Evolutionary conservation across 2,329 filamentous ascomycete genomes (phyloP), one percentile per base, ranked within the genome.

Genomic region (Stemphylium lycopersici): DNA sequence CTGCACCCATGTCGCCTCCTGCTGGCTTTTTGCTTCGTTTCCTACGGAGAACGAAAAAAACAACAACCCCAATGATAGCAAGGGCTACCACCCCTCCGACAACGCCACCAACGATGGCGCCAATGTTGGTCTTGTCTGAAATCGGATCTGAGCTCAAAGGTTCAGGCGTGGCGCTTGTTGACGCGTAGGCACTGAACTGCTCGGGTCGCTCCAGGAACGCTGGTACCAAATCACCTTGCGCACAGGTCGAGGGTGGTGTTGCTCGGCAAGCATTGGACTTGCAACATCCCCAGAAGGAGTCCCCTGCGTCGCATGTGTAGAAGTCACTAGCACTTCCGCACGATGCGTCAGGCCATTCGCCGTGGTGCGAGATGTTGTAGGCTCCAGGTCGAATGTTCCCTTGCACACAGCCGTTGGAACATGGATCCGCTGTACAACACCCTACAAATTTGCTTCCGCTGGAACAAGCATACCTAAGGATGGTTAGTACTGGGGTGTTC

Each of bases 381-480:
- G 56, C 71, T 11, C 65, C 71, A 7, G 68, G 26, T 12, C 63
- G 63, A 18, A 79, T 52, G 51, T 71, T 66, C 10, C 66, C 71
- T 52, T 65, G 59, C 2, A 70, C 60, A 46, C 77, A 78, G 16
- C 73, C 73, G n/a, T 65, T 70, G 3, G 63, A 10, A 56, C 77
- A 79, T 5, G 76, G 73, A 33, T 78, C 67, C 4, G 55, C 49
- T 8, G 56, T 59, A 59, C 78, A 79, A 59, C 77, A 79, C 5
- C 77, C 77, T 18, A 79, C 67, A 40, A 79, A 80, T 4, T 63
- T 67, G 13, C 69, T 59, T 10, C 62, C 52, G 7, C 34, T 43
- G n/a, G 50, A 47, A 36, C 68, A 71, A 5, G 66, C 63, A 52
- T 67, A 67, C 66, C 64, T 67, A 24, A 13, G n/a, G 13, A 22